phyloP scores from a whole-genome alignment of 176 grass and related monocot species.

The Dactylis glomerata region DNA sequence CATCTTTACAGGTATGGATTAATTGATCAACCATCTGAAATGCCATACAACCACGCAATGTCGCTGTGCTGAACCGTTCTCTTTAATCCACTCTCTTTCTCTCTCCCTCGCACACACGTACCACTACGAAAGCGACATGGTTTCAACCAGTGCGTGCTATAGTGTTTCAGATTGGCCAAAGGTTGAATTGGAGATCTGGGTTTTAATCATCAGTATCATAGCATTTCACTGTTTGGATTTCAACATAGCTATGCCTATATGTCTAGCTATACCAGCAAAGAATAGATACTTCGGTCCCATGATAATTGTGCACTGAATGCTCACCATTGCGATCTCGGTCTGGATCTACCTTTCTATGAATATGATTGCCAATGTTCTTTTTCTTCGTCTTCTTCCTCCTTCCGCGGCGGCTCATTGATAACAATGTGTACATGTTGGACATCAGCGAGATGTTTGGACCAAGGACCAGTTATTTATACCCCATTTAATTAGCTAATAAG shows the following conservation, averaged over 20 bases:
- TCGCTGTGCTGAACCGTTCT: neutral
- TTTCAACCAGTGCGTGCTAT: neutral
- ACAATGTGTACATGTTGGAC: neutral
- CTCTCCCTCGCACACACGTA: neutral
- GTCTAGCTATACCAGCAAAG: neutral
- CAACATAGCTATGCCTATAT: neutral
- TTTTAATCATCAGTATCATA: neutral
- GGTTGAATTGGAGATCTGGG: neutral
- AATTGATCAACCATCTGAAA: constrained; percentile 8
- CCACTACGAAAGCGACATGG: neutral
- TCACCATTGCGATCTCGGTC: neutral
- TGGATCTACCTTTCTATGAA: neutral
- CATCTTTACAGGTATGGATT: constrained; percentile 5
- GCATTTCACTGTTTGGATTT: neutral
- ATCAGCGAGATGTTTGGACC: neutral
- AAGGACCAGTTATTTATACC: neutral
- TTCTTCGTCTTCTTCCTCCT: neutral
- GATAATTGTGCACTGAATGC: neutral
- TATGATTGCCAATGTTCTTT: neutral
- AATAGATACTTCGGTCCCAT: neutral
- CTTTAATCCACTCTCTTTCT: neutral
- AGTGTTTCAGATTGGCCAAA: neutral
- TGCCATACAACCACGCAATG: neutral
- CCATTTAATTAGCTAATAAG: neutral
- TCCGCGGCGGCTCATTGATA: neutral